Conservation (phyloP, 2,329 filamentous ascomycete species). For the Alternaria novae-zelandiae region DNA sequence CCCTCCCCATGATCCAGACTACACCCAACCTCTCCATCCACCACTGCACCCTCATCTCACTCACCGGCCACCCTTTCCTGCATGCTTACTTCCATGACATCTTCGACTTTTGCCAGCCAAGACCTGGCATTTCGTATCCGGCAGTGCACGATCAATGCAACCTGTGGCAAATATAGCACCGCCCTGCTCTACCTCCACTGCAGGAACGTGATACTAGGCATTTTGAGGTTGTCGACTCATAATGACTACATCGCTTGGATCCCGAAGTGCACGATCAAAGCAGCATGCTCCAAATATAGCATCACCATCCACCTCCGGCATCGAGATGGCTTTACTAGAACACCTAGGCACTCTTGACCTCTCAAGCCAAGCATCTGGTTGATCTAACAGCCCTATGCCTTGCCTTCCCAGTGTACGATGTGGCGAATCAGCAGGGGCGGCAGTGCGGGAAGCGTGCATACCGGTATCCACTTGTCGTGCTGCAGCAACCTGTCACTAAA, state of each 20-base stretch:
- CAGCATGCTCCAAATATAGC: not conserved
- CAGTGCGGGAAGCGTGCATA: not conserved
- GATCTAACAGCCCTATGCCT: not conserved
- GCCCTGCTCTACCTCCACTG: not conserved
- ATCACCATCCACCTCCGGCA: not conserved
- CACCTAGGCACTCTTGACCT: not conserved
- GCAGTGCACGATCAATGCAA: not conserved
- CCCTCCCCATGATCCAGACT: not conserved
- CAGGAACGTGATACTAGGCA: accelerated
- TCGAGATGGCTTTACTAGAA: not conserved
- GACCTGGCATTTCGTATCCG: not conserved
- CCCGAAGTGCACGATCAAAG: not conserved
- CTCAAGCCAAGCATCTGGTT: not conserved
- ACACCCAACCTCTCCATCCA: not conserved
- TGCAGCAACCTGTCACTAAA: not conserved
- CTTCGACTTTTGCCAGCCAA: constrained; percentile 5
- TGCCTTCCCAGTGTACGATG: not conserved
- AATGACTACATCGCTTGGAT: not conserved
- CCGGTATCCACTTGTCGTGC: not conserved
- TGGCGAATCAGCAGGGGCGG: not conserved
- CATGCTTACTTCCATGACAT: constrained; percentile 8
- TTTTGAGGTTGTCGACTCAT: not conserved
- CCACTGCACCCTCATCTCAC: not conserved
- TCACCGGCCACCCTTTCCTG: not conserved
- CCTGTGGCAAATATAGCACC: not conserved